phyloP scores from a whole-genome alignment of 2,329 filamentous ascomycete genomes.

The Calonectria montana region DNA sequence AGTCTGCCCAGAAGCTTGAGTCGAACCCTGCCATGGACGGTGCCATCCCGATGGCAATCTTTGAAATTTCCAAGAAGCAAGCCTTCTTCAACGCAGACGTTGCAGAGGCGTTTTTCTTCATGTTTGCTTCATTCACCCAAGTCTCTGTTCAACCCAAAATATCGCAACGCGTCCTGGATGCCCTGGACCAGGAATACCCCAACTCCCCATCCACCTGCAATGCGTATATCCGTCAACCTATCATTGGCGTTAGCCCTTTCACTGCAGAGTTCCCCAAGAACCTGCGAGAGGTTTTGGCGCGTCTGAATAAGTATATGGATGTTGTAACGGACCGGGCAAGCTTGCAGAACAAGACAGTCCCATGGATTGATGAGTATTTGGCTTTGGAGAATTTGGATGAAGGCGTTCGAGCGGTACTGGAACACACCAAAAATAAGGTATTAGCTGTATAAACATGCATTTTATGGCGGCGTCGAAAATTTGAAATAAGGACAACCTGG shows the following conservation, averaged over 20 bases:
- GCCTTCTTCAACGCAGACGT: slow-evolving; percentile 74
- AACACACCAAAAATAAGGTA: slow-evolving; percentile 58
- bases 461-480: background rate
- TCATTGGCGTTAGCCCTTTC: slow-evolving; percentile 71
- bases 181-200: slow-evolving; percentile 70
- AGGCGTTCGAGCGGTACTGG: slow-evolving; percentile 66
- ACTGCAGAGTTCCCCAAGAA: slow-evolving; percentile 80
- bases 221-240: slow-evolving; percentile 77
- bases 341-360: slow-evolving; percentile 60
- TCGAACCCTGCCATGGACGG: slow-evolving; percentile 88
- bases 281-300: slow-evolving; percentile 72
- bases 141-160: slow-evolving; percentile 75
- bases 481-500: background rate
- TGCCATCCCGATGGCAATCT: slow-evolving; percentile 93
- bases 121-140: slow-evolving; percentile 77
- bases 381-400: slow-evolving; percentile 63
- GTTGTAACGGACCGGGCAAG: slow-evolving; percentile 57
- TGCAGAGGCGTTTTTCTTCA: slow-evolving; percentile 82
- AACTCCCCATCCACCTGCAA: slow-evolving; percentile 72
- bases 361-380: slow-evolving; percentile 68
- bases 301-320: slow-evolving; percentile 65
- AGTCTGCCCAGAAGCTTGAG: slow-evolving; percentile 65
- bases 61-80: slow-evolving; percentile 86
- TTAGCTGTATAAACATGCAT: slow-evolving; percentile 16
- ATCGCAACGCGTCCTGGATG: slow-evolving; percentile 77